Base-by-base conservation (phyloP, 2,329 filamentous ascomycete species). In the Paramyrothecium sp. region DNA sequence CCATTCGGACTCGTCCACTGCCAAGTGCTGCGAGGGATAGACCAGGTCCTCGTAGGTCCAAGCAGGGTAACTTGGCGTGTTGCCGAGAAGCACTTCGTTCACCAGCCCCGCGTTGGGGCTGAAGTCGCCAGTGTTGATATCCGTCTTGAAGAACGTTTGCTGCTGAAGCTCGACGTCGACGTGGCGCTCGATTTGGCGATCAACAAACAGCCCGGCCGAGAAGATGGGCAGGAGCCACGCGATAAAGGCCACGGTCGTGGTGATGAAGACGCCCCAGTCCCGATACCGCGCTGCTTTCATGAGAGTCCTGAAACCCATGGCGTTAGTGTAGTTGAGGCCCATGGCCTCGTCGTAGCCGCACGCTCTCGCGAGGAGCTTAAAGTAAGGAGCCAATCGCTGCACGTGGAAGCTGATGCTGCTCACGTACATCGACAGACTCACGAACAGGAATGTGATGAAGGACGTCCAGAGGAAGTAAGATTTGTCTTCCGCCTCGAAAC, bases 221-320 rank as follows among this genome's bases (percentile, higher is more conserved):
- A 69, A 68, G 30, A 69, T 65, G 30, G 67, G 67, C 61, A 65
- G 61, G 50, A 67, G 20, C 65, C 65, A 67, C n/a, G 64, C 67
- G n/a, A 68, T 57, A 30, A 69, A 61, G 3, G 64, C 58, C 22
- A 61, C 63, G 20, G 53, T 58, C 47, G 65, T 69, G n/a, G 62
- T 63, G 21, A 65, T 55, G 41, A 69, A 62, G n/a, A 69, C 67
- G 3, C 60, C 58, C 67, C 67, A 69, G 41, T 67, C 64, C 22
- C 63, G 62, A 17, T 62, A 57, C 22, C 53, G 63, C 50, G 65
- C 60, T 7, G 67, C 57, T 56, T 69, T 69, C 38, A 56, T 60
- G 16, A 54, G 54, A 1, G 67, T 69, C n/a, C 51, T 30, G 1
- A 68, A 21, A 1, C 65, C 66, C 38, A 69, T 63, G 17, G 69